Conservation (phyloP, 1,284 basidiomycete genomes). For the Wallemia ichthyophaga region DNA sequence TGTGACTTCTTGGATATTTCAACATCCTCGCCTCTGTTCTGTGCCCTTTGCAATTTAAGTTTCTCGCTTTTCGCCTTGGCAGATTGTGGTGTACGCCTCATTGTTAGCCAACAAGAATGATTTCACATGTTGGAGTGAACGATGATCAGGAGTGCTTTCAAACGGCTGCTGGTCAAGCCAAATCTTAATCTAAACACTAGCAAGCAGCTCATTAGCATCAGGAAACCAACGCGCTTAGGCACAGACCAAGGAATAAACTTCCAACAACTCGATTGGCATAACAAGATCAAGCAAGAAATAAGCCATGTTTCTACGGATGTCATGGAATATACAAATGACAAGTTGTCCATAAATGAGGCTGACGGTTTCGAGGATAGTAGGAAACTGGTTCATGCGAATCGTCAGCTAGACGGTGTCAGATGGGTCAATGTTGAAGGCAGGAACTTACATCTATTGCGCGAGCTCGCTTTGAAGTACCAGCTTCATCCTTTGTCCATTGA, state of each 20-base stretch:
- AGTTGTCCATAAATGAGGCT: not conserved
- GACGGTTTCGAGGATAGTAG: not conserved
- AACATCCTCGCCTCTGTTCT: not conserved
- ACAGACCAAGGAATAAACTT: not conserved
- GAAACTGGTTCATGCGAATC: not conserved
- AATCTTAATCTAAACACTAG: too few species aligned
- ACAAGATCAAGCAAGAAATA: not conserved
- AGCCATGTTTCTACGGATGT: not conserved
- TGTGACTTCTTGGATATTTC: not conserved
- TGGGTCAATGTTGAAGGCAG: not conserved
- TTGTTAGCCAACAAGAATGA: not conserved
- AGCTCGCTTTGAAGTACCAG: not conserved
- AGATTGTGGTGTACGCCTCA: not conserved
- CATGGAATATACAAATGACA: not conserved
- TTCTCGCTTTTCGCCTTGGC: not conserved
- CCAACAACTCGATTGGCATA: not conserved
- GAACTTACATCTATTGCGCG: not conserved
- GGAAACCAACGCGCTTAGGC: not conserved
- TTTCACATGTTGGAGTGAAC: not conserved
- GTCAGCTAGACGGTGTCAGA: not conserved
- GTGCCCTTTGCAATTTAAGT: not conserved
- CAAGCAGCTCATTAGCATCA: too few species aligned
- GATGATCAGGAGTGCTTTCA: not conserved
- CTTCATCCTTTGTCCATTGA: not conserved
- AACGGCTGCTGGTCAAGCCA: too few species aligned